Evolutionary conservation across 352 stramenopile genomes (phyloP).

Genomic region (Globisporangium radiosum): DNA sequence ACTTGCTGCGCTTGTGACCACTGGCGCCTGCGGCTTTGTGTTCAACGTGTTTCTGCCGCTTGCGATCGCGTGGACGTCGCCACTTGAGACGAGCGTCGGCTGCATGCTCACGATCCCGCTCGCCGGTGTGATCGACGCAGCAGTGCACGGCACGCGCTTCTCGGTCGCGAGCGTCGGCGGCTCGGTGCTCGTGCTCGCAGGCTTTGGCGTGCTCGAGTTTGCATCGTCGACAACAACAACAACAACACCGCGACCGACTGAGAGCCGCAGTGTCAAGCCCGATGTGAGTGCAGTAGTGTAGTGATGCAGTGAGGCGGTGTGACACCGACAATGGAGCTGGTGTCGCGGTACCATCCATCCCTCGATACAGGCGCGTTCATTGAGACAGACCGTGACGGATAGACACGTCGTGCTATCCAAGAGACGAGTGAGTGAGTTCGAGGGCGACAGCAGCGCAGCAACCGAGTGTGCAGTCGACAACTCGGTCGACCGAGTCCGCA

Average conservation of each 20-base stretch:
- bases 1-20: conserved; percentile 30
- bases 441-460: not conserved
- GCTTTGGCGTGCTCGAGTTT: conserved; percentile 37
- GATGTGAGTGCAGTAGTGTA: too few species aligned
- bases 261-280: too few species aligned
- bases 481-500: not conserved
- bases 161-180: conserved; percentile 40
- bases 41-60: conserved; percentile 40
- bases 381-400: too few species aligned
- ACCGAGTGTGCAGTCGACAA: not conserved
- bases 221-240: conserved; percentile 6
- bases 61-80: conserved; percentile 46
- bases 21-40: conserved; percentile 21
- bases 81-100: conserved; percentile 45
- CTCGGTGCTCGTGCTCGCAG: conserved; percentile 38
- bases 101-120: conserved; percentile 57
- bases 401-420: too few species aligned
- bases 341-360: too few species aligned
- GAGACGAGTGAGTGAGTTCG: not conserved
- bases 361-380: too few species aligned
- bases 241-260: not conserved
- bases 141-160: conserved; percentile 40
- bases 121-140: conserved; percentile 35
- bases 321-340: too few species aligned
- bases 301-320: too few species aligned